Conservation (phyloP, 1,284 basidiomycete genomes). For the Fomitiporia mediterranea region DNA sequence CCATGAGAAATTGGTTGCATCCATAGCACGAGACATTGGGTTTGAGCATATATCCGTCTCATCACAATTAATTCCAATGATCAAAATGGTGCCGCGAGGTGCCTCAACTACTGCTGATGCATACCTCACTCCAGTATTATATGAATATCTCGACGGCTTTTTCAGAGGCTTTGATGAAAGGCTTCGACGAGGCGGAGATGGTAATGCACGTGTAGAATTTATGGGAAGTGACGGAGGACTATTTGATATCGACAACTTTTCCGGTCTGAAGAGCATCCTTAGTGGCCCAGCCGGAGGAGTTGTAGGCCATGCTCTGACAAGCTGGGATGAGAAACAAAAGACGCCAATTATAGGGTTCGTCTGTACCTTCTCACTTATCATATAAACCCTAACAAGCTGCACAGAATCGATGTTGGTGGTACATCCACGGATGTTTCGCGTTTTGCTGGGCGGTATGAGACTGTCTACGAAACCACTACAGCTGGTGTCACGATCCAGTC, state of each 20-base stretch:
- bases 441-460: conserved; percentile 81
- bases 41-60: conserved; percentile 89
- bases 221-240: conserved; percentile 89
- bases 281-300: conserved; percentile 88
- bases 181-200: conserved; percentile 38
- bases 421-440: conserved; percentile 90
- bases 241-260: conserved; percentile 82
- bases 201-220: conserved; percentile 60
- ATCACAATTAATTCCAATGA: conserved; percentile 87
- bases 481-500: conserved; percentile 87
- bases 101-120: conserved; percentile 93
- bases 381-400: conserved; percentile 3
- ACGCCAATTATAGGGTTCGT: conserved; percentile 72
- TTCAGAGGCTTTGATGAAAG: conserved; percentile 83
- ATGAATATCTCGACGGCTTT: conserved; percentile 88
- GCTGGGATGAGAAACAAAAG: conserved; percentile 66
- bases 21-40: conserved; percentile 72
- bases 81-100: conserved; percentile 92
- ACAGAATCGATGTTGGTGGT: conserved; percentile 75
- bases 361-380: not conserved
- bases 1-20: conserved; percentile 73
- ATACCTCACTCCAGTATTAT: conserved; percentile 89
- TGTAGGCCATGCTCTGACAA: conserved; percentile 82
- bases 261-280: conserved; percentile 83
- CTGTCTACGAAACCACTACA: conserved; percentile 88